Percentiles rank a stretch among this genome's conserved stretches.
These are phyloP conservation scores for Mayamaea pseudoterrestris DNA, from an alignment of 108 stramenopile genomes.

Conservation along the genomic window DNA sequence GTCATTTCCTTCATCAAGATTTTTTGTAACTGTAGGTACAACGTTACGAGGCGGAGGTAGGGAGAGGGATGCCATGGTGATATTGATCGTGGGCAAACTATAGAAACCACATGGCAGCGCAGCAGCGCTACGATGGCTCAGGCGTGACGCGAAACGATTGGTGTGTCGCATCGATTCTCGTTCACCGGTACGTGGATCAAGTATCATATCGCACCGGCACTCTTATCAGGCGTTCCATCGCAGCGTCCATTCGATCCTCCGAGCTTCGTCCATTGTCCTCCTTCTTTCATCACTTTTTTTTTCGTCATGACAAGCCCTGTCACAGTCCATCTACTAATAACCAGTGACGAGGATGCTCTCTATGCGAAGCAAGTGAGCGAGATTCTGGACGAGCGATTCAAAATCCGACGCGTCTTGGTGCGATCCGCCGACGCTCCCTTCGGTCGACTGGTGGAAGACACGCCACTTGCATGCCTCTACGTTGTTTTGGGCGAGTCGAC, in stretches of 20 bases:
- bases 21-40: not conserved
- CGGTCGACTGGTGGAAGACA: conserved; percentile 15
- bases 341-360: no score
- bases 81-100: not conserved
- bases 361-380: conserved; percentile 17
- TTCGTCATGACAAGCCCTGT: no score
- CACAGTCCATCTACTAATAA: no score
- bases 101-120: not conserved
- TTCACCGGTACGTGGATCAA: no score
- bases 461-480: conserved; percentile 4
- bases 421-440: conserved; percentile 25
- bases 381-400: conserved; percentile 13
- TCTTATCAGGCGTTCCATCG: no score
- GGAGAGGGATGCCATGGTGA: conserved; percentile 8
- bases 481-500: conserved; percentile 18
- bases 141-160: no score
- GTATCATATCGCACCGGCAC: no score
- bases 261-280: no score
- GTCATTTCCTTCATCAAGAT: not conserved
- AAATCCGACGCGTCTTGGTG: conserved; percentile 17
- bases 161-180: no score
- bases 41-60: conserved; percentile 8
- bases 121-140: no score
- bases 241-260: no score
- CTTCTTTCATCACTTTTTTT: no score